Conservation (phyloP, 1,284 basidiomycete species). For the Cystobasidium slooffiae region DNA sequence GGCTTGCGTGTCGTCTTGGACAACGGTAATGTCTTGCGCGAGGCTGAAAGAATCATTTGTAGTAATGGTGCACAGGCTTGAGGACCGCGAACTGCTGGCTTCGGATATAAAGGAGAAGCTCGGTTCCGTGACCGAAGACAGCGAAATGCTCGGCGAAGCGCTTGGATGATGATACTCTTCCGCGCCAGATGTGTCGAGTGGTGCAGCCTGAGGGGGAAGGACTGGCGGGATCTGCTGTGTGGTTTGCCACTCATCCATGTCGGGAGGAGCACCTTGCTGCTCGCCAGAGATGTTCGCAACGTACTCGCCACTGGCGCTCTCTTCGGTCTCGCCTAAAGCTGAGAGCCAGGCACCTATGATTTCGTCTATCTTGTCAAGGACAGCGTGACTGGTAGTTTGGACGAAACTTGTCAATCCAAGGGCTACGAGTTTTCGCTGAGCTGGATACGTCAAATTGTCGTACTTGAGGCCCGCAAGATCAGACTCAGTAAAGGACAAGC, state of each 20-base stretch:
- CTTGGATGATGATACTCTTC: not conserved
- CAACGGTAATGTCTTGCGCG: no score
- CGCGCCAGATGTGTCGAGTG: no score
- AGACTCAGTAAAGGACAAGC: not conserved
- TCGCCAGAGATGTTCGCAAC: not conserved
- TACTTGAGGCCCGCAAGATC: conserved; percentile 43
- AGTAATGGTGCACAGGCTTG: not conserved
- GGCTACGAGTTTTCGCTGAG: conserved; percentile 52
- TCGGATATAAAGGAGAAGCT: not conserved
- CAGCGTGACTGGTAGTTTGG: conserved; percentile 41
- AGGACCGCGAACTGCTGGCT: not conserved
- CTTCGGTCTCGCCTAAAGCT: conserved; percentile 51
- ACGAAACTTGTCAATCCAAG: conserved; percentile 48
- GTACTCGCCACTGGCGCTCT: conserved; percentile 50
- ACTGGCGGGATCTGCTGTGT: not conserved
- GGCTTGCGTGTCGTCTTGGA: no score
- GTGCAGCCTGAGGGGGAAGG: not conserved
- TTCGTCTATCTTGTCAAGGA: conserved; percentile 47
- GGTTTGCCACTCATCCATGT: not conserved
- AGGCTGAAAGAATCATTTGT: not conserved
- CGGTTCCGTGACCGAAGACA: not conserved
- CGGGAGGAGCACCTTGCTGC: conserved; percentile 13
- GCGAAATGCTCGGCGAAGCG: not conserved
- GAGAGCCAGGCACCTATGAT: conserved; percentile 50
- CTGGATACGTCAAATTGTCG: conserved; percentile 51